Evolutionary conservation across 2,329 filamentous ascomycete genomes (phyloP).

Genomic region (Aspergillus quadrilineatus): DNA sequence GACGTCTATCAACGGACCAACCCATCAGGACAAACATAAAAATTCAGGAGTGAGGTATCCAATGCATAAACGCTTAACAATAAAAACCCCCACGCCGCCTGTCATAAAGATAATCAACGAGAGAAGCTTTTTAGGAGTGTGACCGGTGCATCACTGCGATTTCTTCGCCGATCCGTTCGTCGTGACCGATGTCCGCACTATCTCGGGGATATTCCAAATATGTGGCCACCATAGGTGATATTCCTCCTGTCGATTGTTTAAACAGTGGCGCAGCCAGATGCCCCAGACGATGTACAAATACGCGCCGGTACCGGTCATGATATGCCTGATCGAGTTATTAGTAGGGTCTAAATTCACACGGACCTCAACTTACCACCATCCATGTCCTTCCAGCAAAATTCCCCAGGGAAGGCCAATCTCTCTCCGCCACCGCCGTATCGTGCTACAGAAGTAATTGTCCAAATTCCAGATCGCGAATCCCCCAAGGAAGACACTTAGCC

Average conservation of each 20-base stretch:
- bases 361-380: conserved; percentile 60
- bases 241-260: conserved; percentile 70
- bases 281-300: conserved; percentile 85
- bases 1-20: conserved; percentile 15
- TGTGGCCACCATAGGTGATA: conserved; percentile 70
- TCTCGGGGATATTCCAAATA: conserved; percentile 57
- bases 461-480: conserved; percentile 77
- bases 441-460: conserved; percentile 73
- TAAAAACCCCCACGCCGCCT: background rate
- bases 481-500: conserved; percentile 68
- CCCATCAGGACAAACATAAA: background rate
- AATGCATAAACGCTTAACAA: conserved; percentile 5
- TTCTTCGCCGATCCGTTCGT: conserved; percentile 33
- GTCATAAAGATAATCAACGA: background rate
- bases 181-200: conserved; percentile 40
- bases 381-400: conserved; percentile 69
- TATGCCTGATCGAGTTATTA: conserved; percentile 55
- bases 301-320: conserved; percentile 78
- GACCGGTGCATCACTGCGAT: conserved; percentile 21
- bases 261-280: conserved; percentile 74
- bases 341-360: background rate
- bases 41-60: conserved; percentile 1
- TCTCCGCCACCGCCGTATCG: conserved; percentile 64
- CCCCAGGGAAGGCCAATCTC: conserved; percentile 76
- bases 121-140: background rate